These are phyloP conservation scores for Sistotremastrum suecicum DNA, from an alignment of 768 basidiomycete species.

Conservation along the genomic window DNA sequence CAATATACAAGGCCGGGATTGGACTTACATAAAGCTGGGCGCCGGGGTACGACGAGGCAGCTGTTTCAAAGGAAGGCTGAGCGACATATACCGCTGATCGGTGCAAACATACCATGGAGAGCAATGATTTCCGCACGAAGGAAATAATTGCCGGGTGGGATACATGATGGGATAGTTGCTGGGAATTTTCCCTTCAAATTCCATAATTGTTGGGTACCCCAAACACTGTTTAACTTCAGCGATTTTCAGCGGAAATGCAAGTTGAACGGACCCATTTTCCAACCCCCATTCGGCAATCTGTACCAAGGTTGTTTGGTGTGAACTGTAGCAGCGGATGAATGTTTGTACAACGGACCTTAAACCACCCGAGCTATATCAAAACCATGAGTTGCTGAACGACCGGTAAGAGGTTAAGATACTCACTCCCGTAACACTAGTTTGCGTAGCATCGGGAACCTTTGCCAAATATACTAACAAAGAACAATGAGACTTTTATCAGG, in stretches of 20 bases:
- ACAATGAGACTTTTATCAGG: background rate
- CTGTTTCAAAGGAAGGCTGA: constrained; percentile 25
- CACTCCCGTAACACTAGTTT: constrained; percentile 30
- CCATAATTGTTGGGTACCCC: constrained; percentile 35
- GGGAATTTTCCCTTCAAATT: constrained; percentile 35
- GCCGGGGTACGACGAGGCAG: constrained; percentile 32
- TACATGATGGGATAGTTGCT: constrained; percentile 33
- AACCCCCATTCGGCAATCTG: constrained; percentile 3
- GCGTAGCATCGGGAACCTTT: constrained; percentile 28
- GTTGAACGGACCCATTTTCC: background rate
- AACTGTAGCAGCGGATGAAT: constrained; percentile 19
- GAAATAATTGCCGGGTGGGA: constrained; percentile 32
- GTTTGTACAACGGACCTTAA: constrained; percentile 26
- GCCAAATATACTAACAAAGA: constrained; percentile 20
- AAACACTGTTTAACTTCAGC: constrained; percentile 8
- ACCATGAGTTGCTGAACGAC: too few relatives aligned
- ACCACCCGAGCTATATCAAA: constrained; percentile 20
- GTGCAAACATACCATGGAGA: constrained; percentile 6
- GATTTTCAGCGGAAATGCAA: too few relatives aligned
- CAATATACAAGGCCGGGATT: background rate
- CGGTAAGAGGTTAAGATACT: background rate
- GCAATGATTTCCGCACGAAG: constrained; percentile 38
- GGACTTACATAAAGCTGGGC: constrained; percentile 40
- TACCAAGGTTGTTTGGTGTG: constrained; percentile 8
- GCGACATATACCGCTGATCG: background rate